Percentiles rank a stretch among this genome's conserved stretches.
Evolutionary conservation across 768 basidiomycete genomes (phyloP).

Genomic region (Mycena pura): DNA sequence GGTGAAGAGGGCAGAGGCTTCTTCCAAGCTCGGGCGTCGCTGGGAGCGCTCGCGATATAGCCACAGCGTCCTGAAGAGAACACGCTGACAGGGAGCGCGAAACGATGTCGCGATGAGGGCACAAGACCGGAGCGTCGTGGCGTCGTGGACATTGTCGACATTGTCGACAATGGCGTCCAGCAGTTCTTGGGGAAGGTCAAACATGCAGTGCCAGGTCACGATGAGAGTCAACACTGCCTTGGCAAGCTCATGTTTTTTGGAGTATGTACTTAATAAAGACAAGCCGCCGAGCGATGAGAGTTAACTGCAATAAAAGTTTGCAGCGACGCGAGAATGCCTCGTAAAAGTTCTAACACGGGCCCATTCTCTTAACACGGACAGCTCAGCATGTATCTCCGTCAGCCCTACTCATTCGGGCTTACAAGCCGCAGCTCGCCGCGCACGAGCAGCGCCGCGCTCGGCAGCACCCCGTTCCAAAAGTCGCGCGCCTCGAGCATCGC

Average conservation of each 20-base stretch:
- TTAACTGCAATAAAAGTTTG: too few relatives aligned
- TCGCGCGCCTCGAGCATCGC: constrained; percentile 60
- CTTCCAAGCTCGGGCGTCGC: neutral
- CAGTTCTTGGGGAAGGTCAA: constrained; percentile 9
- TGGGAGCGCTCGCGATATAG: neutral
- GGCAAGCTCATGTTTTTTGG: too few relatives aligned
- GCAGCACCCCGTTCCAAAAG: constrained; percentile 77
- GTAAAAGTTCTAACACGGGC: too few relatives aligned
- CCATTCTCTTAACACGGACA: too few relatives aligned
- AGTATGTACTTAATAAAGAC: too few relatives aligned
- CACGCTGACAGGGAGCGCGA: constrained; percentile 8
- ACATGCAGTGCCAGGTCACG: too few relatives aligned
- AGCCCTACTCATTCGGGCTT: neutral
- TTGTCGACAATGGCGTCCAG: constrained; percentile 11
- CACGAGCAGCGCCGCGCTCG: constrained; percentile 7
- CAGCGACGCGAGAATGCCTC: too few relatives aligned
- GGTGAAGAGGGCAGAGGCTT: neutral
- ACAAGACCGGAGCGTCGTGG: constrained; percentile 8
- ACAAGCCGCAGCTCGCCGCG: constrained; percentile 18
- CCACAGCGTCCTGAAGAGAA: neutral
- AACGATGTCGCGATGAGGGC: constrained; percentile 8
- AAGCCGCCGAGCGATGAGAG: too few relatives aligned
- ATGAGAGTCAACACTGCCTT: too few relatives aligned
- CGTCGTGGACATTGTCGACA: constrained; percentile 7
- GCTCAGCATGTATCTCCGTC: too few relatives aligned